Percentiles rank a stretch among this genome's conserved stretches.
phyloP scores from a whole-genome alignment of 345 rosid genomes.

The Boechera divaricarpa region DNA sequence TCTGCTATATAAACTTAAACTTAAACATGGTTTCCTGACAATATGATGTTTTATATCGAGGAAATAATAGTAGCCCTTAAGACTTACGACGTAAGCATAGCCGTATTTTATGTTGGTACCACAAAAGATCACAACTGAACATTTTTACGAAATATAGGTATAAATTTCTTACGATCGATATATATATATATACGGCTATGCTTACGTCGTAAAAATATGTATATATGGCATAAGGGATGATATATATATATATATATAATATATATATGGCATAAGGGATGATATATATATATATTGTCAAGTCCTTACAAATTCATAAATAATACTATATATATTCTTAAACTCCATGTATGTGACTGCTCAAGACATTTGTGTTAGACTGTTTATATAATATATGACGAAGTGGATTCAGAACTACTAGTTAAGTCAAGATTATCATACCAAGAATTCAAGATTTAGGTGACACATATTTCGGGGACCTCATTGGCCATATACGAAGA shows the following conservation, averaged over 20 bases:
- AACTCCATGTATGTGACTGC: neutral
- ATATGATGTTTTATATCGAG: neutral
- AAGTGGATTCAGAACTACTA: conserved; percentile 23
- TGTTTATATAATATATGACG: neutral
- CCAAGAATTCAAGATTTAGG: conserved; percentile 46
- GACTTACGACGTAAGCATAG: neutral
- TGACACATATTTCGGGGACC: conserved; percentile 36
- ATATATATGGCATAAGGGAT: too few species aligned
- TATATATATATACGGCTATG: neutral
- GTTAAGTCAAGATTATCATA: conserved; percentile 69
- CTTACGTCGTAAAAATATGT: too few species aligned
- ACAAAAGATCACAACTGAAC: neutral
- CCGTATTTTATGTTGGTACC: neutral
- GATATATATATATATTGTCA: neutral
- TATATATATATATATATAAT: too few species aligned
- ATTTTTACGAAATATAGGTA: neutral
- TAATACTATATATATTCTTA: neutral
- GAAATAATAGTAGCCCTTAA: neutral
- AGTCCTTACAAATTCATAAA: too few species aligned
- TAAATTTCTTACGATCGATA: neutral
- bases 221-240: too few species aligned
- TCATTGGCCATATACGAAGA: conserved; percentile 32
- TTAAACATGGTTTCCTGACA: neutral
- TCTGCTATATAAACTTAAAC: too few species aligned
- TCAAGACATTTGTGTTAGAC: neutral